Conservation (phyloP, 352 stramenopile species). For the Phytophthora pistaciae region DNA sequence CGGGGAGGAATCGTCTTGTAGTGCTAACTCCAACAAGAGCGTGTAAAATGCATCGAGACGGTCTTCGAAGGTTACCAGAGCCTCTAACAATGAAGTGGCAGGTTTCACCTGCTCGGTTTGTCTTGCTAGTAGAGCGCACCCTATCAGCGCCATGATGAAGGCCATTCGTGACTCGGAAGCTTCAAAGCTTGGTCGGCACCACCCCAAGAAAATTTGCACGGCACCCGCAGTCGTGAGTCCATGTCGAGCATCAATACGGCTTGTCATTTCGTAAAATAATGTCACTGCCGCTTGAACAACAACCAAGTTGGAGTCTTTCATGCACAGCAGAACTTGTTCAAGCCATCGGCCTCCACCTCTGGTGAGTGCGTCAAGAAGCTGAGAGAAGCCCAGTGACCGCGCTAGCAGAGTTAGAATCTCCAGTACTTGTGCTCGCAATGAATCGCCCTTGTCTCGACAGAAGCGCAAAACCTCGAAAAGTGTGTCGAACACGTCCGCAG, state of each 20-base stretch:
- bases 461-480: slow-evolving; percentile 45
- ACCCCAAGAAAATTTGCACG: slow-evolving; percentile 53
- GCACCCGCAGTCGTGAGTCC: slow-evolving; percentile 74
- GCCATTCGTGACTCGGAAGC: slow-evolving; percentile 39
- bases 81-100: slow-evolving; percentile 32
- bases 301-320: slow-evolving; percentile 39
- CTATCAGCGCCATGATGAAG: slow-evolving; percentile 63
- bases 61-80: slow-evolving; percentile 38
- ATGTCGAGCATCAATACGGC: slow-evolving; percentile 55
- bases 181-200: slow-evolving; percentile 40
- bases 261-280: slow-evolving; percentile 71
- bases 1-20: slow-evolving; percentile 22
- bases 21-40: slow-evolving; percentile 55
- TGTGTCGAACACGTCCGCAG: slow-evolving; percentile 43
- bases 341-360: slow-evolving; percentile 60
- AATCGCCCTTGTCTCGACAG: slow-evolving; percentile 20
- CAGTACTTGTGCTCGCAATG: slow-evolving; percentile 23
- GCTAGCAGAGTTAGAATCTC: slow-evolving; percentile 43
- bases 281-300: slow-evolving; percentile 53
- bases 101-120: slow-evolving; percentile 40
- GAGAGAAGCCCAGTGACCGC: slow-evolving; percentile 58
- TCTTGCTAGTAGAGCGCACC: slow-evolving; percentile 55
- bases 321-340: slow-evolving; percentile 53
- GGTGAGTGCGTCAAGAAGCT: slow-evolving; percentile 66
- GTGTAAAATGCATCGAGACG: slow-evolving; percentile 58